These are phyloP conservation scores for Penicillium corylophilum DNA, from an alignment of 2,329 filamentous ascomycete genomes.

Conservation along the genomic window DNA sequence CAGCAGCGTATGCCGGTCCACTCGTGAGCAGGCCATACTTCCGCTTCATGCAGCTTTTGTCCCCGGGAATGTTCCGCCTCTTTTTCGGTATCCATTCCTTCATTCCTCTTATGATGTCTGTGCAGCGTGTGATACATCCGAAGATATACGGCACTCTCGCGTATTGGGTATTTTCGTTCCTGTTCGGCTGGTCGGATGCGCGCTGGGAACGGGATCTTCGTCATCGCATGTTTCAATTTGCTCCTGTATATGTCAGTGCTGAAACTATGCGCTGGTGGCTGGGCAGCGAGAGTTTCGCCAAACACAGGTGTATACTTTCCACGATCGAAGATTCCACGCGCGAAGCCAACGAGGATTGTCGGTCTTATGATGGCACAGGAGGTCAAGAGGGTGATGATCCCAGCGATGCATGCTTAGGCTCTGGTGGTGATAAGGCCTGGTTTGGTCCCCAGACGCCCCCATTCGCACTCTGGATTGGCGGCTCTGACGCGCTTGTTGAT, in stretches of 20 bases:
- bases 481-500: slow-evolving; percentile 80
- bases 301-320: slow-evolving; percentile 81
- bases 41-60: slow-evolving; percentile 83
- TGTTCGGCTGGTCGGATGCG: slow-evolving; percentile 83
- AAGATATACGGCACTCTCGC: slow-evolving; percentile 75
- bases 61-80: slow-evolving; percentile 70
- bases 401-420: slow-evolving; percentile 15
- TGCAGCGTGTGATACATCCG: slow-evolving; percentile 67
- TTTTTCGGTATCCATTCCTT: slow-evolving; percentile 92
- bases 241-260: slow-evolving; percentile 83
- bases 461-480: slow-evolving; percentile 84
- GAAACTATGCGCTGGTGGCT: slow-evolving; percentile 97
- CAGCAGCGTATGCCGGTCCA: slow-evolving; percentile 85
- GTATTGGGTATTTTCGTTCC: slow-evolving; percentile 83
- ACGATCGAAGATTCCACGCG: slow-evolving; percentile 72
- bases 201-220: slow-evolving; percentile 81
- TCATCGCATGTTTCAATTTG: slow-evolving; percentile 85
- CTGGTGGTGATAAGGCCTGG: slow-evolving; percentile 62
- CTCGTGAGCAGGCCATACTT: slow-evolving; percentile 85
- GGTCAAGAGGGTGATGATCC: slow-evolving; percentile 17
- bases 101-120: slow-evolving; percentile 88
- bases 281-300: slow-evolving; percentile 78
- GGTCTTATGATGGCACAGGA: slow-evolving; percentile 9
- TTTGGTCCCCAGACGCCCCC: slow-evolving; percentile 77
- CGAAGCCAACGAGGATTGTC: slow-evolving; percentile 46